Conservation (phyloP, 176 grass and related monocot species). For the Oryza coarctata region DNA sequence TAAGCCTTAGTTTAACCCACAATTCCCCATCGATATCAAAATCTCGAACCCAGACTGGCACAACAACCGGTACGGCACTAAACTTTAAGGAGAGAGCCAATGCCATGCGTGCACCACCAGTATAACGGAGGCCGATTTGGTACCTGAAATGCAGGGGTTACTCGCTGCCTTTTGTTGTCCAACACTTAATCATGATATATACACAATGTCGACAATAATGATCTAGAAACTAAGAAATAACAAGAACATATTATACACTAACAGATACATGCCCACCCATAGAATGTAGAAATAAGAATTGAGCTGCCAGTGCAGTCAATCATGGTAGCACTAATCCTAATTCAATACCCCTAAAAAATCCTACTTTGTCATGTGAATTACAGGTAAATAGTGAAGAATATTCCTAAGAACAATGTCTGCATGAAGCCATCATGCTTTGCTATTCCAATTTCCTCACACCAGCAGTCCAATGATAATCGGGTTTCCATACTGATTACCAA, state of each 20-base stretch:
- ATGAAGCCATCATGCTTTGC: not conserved
- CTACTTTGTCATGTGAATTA: not conserved
- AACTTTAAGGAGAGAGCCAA: constrained; percentile 88
- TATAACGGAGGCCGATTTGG: constrained; percentile 92
- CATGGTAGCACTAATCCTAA: not conserved
- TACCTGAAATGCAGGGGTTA: constrained; percentile 53
- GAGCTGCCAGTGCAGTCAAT: not conserved
- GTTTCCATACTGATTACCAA: not conserved
- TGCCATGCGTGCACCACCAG: constrained; percentile 84
- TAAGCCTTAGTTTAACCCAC: constrained; percentile 90
- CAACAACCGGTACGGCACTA: constrained; percentile 56
- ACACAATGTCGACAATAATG: not conserved
- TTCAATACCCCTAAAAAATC: not conserved
- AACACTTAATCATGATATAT: not conserved
- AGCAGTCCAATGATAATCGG: not conserved
- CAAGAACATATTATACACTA: not conserved
- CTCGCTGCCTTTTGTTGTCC: not conserved
- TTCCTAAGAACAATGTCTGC: not conserved
- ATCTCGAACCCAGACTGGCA: constrained; percentile 89
- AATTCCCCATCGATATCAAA: constrained; percentile 96
- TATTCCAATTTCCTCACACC: not conserved
- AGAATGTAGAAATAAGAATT: not conserved
- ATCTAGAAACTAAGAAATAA: not conserved
- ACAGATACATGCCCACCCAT: not conserved
- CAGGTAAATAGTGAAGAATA: not conserved